phyloP scores from a whole-genome alignment of 2,329 filamentous ascomycete species.

The Fusarium sp. region DNA sequence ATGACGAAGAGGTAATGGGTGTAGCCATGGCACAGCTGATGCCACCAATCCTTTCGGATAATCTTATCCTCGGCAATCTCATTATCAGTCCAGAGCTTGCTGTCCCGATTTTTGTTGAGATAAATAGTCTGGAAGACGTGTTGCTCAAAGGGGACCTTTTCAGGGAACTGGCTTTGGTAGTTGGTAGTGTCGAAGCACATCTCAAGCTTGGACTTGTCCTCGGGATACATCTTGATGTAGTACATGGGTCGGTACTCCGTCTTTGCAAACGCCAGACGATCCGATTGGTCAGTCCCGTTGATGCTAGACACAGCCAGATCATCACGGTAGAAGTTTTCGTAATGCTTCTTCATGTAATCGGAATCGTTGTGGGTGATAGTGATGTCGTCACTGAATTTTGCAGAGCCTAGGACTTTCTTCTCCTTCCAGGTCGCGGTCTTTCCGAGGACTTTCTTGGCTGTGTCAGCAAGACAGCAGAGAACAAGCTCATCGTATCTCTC shows the following conservation, averaged over 20 bases:
- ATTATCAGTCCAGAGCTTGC: slow-evolving; percentile 26
- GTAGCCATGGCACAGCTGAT: slow-evolving; percentile 31
- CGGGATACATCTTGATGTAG: slow-evolving; percentile 39
- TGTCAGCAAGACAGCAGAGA: slow-evolving; percentile 32
- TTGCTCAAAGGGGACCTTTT: slow-evolving; percentile 34
- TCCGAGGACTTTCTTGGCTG: slow-evolving; percentile 27
- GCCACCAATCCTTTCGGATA: slow-evolving; percentile 38
- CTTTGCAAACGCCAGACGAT: slow-evolving; percentile 28
- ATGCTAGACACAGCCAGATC: slow-evolving; percentile 29
- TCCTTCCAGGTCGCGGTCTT: slow-evolving; percentile 35
- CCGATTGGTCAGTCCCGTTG: slow-evolving; percentile 24
- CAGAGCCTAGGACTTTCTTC: slow-evolving; percentile 26
- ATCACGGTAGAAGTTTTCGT: slow-evolving; percentile 33
- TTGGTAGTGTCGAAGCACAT: slow-evolving; percentile 40
- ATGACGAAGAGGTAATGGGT: slow-evolving; percentile 31
- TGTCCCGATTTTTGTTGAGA: slow-evolving; percentile 57
- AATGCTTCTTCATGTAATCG: slow-evolving; percentile 37
- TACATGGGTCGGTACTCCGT: slow-evolving; percentile 37
- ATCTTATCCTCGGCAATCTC: slow-evolving; percentile 35
- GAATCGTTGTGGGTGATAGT: slow-evolving; percentile 35
- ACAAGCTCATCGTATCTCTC: slow-evolving; percentile 32
- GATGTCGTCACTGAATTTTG: slow-evolving; percentile 35
- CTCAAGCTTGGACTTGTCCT: slow-evolving; percentile 35
- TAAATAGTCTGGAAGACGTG: slow-evolving; percentile 66
- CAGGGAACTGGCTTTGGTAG: slow-evolving; percentile 36